Evolutionary conservation across 208 protist species (phyloP), one percentile per base, ranked within the genome.

Genomic region (Acanthamoeba royreba): DNA sequence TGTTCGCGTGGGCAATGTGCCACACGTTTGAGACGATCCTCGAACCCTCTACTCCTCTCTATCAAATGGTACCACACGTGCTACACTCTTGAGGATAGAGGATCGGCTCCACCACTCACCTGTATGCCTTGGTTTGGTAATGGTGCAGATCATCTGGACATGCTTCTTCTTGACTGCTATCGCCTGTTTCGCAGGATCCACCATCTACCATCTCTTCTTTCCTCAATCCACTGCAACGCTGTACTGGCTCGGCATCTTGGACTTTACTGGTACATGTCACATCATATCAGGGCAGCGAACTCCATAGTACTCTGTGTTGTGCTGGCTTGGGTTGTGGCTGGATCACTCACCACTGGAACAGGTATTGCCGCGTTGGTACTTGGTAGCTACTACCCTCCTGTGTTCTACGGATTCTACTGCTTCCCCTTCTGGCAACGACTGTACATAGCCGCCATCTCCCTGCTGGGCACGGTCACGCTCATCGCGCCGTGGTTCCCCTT

Each of bases 361-460:
- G 63, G 63, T 2, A 77, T 77, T 22, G 63, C 63, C 7, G 63
- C 63, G 63, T 43, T 77, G 63, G 63, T 77, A 38, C 63, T 77
- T 31, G 63, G 63, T 31, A 77, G 63, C 35, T 77, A 77, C 63
- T 77, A 46, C 35, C 63, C 63, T 4, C 63, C 63, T 31, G 63
- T 77, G 63, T 77, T 77, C 63, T 77, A 77, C 63, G 63, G 63
- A 11, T 77, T 77, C 35, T n/a, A 77, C 63, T 77, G 63, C 63
- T 77, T 77, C 63, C 63, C 63, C 33, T 77, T 77, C 63, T 77
- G 63, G 63, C 63, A 77, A 38, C 63, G 63, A 2, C 33, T 77
- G n/a, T 77, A 77, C 63, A 77, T 77, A 31, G 45, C 63, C 15
- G 25, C 33, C 63, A 77, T 77, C 63, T 77, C 63, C 33, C 63